phyloP scores from a whole-genome alignment of 139 green algal genomes.

The Chlorella sp. region DNA sequence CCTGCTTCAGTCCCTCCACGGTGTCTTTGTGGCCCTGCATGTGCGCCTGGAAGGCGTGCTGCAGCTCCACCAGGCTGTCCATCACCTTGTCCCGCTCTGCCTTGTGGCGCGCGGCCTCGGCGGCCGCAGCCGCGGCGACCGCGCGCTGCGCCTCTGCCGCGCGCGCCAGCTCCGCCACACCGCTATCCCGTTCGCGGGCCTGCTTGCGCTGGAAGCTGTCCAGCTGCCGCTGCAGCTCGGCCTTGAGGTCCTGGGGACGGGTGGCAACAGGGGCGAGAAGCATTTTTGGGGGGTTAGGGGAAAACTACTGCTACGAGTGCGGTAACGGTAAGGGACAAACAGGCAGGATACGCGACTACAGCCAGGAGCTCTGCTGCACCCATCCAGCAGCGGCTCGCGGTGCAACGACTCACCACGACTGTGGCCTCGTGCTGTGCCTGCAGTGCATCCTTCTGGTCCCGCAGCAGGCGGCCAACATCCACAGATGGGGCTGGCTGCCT shows the following conservation, averaged over 20 bases:
- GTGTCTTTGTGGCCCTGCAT: not conserved
- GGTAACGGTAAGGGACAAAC: too few species aligned
- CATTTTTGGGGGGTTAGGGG: too few species aligned
- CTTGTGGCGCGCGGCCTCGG: not conserved
- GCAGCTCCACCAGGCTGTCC: slow-evolving; percentile 7
- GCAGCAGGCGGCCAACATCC: slow-evolving; percentile 1
- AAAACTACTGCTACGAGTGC: too few species aligned
- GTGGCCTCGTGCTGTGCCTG: slow-evolving; percentile 17
- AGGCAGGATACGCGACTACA: too few species aligned
- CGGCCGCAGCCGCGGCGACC: not conserved
- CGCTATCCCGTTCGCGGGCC: not conserved
- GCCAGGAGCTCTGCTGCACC: too few species aligned
- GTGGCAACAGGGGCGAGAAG: not conserved
- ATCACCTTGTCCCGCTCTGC: slow-evolving; percentile 7
- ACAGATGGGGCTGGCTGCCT: not conserved
- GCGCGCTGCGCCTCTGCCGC: not conserved
- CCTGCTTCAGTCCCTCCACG: slow-evolving; percentile 6
- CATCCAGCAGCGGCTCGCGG: too few species aligned
- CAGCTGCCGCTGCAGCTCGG: not conserved
- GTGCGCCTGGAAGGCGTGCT: not conserved
- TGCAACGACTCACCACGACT: not conserved
- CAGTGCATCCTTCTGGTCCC: slow-evolving; percentile 16
- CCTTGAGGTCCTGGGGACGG: slow-evolving; percentile 17
- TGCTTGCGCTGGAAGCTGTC: not conserved
- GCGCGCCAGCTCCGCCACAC: not conserved